These are phyloP conservation scores for Blastobotrys ciferrii DNA, from an alignment of 1,139 yeast species.

Conservation along the genomic window DNA sequence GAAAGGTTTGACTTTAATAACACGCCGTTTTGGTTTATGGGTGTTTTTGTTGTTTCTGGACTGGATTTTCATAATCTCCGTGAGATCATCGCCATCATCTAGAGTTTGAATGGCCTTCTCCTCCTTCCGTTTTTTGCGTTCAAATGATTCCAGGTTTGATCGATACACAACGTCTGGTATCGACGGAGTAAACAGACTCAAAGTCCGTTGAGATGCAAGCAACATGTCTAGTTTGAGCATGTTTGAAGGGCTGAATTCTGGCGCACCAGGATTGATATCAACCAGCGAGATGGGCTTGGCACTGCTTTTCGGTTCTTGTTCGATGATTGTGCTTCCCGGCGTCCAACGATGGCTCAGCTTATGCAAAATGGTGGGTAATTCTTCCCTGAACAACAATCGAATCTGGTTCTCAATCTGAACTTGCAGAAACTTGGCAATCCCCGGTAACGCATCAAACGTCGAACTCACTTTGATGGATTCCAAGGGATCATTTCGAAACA, in stretches of 20 bases:
- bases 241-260: conserved; percentile 64
- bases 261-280: conserved; percentile 55
- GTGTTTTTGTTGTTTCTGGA: conserved; percentile 28
- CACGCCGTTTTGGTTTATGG: conserved; percentile 34
- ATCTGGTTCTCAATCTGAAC: conserved; percentile 80
- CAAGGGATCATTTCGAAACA: conserved; percentile 84
- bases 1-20: conserved; percentile 27
- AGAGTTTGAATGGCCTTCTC: conserved; percentile 20
- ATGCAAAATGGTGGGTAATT: conserved; percentile 77
- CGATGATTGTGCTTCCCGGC: conserved; percentile 35
- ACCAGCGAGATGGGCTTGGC: conserved; percentile 39
- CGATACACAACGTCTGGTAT: conserved; percentile 58
- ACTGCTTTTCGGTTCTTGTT: conserved; percentile 9
- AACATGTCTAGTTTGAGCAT: conserved; percentile 69
- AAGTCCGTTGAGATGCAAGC: conserved; percentile 74
- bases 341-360: conserved; percentile 73
- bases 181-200: conserved; percentile 62
- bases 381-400: conserved; percentile 76
- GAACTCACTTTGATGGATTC: conserved; percentile 80
- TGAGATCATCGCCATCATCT: conserved; percentile 28
- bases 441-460: conserved; percentile 81
- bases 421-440: conserved; percentile 76
- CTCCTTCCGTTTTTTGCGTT: conserved; percentile 20
- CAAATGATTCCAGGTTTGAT: conserved; percentile 37
- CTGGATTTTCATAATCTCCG: conserved; percentile 32